These are phyloP conservation scores for Saturnispora zaruensis DNA, from an alignment of 805 yeast species.

Conservation along the genomic window DNA sequence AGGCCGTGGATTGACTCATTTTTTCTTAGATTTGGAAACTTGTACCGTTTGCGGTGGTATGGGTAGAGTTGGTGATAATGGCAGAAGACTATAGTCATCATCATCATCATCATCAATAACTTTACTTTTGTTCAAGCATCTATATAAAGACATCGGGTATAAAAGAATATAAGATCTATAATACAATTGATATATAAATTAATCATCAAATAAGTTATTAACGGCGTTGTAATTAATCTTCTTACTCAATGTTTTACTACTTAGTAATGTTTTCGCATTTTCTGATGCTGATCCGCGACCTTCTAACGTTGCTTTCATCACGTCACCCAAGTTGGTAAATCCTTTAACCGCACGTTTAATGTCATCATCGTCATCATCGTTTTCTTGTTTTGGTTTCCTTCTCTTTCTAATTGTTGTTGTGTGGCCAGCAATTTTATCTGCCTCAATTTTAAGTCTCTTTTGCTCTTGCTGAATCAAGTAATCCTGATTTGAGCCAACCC, in stretches of 20 bases:
- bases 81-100: conserved; percentile 10
- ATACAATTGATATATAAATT: background rate
- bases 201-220: conserved; percentile 38
- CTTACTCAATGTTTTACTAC: conserved; percentile 69
- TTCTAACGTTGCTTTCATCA: conserved; percentile 35
- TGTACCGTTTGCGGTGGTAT: conserved; percentile 62
- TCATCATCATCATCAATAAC: background rate
- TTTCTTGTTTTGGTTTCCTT: conserved; percentile 25
- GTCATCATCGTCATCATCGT: conserved; percentile 16
- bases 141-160: background rate
- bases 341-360: conserved; percentile 24
- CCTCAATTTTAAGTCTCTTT: conserved; percentile 73
- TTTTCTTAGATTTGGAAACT: conserved; percentile 50
- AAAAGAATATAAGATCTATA: background rate
- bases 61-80: conserved; percentile 39
- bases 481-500: conserved; percentile 88
- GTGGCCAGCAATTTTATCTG: conserved; percentile 81
- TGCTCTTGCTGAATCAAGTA: conserved; percentile 78
- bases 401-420: conserved; percentile 45
- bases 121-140: background rate
- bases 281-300: conserved; percentile 62
- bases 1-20: conserved; percentile 50
- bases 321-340: conserved; percentile 21
- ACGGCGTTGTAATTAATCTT: conserved; percentile 86
- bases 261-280: conserved; percentile 68